These are phyloP conservation scores for Lepidium aucheri DNA, from an alignment of 345 rosid species.

Conservation along the genomic window DNA sequence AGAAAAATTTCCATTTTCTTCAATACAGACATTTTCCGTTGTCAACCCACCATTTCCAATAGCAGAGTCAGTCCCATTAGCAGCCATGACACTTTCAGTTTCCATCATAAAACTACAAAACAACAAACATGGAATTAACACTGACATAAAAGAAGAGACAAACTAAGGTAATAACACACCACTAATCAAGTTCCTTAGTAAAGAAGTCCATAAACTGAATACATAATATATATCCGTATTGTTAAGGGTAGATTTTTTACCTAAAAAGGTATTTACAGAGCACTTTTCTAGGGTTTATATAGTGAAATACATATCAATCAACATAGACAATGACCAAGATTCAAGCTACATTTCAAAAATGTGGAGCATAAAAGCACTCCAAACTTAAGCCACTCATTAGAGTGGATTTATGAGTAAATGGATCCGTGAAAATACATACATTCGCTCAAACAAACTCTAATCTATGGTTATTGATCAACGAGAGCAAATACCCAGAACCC, in stretches of 20 bases:
- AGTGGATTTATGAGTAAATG: background rate
- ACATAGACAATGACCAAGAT: constrained; percentile 13
- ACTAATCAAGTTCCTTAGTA: background rate
- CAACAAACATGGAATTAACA: background rate
- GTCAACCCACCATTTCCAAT: constrained; percentile 43
- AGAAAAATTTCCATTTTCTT: constrained; percentile 31
- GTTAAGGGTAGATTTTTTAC: background rate
- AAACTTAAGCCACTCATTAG: background rate
- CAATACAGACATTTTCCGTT: constrained; percentile 23
- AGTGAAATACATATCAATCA: background rate
- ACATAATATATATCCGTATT: background rate
- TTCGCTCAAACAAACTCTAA: background rate
- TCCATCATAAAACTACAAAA: constrained; percentile 49
- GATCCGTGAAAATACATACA: background rate
- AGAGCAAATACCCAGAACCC: background rate
- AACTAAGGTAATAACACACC: background rate
- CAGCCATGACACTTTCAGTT: constrained; percentile 25
- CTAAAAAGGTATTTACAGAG: background rate
- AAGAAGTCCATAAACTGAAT: background rate
- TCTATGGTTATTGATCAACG: background rate
- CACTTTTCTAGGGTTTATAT: background rate
- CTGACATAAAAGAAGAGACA: background rate
- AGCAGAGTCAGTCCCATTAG: constrained; percentile 40
- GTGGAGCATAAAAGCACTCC: background rate
- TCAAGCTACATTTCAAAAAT: background rate